Evolutionary conservation across 495 filamentous ascomycete genomes (phyloP).

Genomic region (Penicillium desertorum): DNA sequence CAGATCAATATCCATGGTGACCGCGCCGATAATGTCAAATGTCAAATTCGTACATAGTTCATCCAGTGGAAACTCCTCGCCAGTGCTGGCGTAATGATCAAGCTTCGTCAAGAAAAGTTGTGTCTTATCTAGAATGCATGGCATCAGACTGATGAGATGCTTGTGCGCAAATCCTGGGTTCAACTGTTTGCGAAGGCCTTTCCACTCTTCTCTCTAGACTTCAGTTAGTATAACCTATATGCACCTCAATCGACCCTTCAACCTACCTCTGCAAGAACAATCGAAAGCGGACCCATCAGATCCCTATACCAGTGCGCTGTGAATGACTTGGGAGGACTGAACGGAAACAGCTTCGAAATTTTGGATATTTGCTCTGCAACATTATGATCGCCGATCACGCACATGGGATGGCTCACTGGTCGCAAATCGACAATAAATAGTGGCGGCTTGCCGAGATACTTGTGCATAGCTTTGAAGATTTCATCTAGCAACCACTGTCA

Average conservation of each 20-base stretch:
- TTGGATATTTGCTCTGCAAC: slow-evolving; percentile 33
- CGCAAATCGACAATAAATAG: slow-evolving; percentile 35
- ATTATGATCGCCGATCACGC: slow-evolving; percentile 20
- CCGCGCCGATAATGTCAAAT: slow-evolving; percentile 31
- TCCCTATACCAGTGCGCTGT: slow-evolving; percentile 17
- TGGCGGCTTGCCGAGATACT: slow-evolving; percentile 9
- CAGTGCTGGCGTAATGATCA: slow-evolving; percentile 20
- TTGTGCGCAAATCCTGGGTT: slow-evolving; percentile 40
- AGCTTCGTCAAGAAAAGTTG: slow-evolving; percentile 32
- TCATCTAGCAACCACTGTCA: background rate
- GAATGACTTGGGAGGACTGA: slow-evolving; percentile 45
- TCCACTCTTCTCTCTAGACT: slow-evolving; percentile 35
- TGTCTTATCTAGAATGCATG: slow-evolving; percentile 37
- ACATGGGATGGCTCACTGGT: slow-evolving; percentile 27
- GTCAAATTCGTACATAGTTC: slow-evolving; percentile 20
- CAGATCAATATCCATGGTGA: slow-evolving; percentile 13
- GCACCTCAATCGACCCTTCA: background rate
- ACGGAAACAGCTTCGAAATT: slow-evolving; percentile 37
- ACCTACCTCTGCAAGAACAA: slow-evolving; percentile 3
- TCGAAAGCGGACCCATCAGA: background rate
- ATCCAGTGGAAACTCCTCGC: slow-evolving; percentile 24
- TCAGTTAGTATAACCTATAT: background rate
- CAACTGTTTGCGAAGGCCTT: slow-evolving; percentile 36
- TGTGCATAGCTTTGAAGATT: background rate
- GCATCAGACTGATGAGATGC: slow-evolving; percentile 38